Conservation (phyloP, 371 early-diverging fungal species). For the Antonospora locustae region DNA sequence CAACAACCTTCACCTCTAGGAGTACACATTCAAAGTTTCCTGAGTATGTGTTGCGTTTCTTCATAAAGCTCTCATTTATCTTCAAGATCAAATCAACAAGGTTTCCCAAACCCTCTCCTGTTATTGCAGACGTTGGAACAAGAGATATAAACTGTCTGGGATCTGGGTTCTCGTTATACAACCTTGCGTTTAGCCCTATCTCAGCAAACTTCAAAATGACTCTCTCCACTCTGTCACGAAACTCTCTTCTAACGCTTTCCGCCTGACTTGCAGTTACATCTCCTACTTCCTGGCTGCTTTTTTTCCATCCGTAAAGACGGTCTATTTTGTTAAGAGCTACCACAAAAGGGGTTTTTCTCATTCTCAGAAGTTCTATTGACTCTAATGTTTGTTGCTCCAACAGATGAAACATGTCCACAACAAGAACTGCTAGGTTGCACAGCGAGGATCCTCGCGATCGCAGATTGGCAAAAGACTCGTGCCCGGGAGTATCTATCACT, state of each 20-base stretch:
- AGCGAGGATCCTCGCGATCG: constrained; percentile 90
- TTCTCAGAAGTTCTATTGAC: constrained; percentile 75
- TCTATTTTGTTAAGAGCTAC: constrained; percentile 99
- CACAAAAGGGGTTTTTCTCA: constrained; percentile 92
- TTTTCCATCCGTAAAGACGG: constrained; percentile 85
- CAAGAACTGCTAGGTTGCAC: constrained; percentile 97
- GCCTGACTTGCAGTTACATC: constrained; percentile 65
- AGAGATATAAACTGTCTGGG: constrained; percentile 80
- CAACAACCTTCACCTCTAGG: constrained; percentile 96
- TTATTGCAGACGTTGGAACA: constrained; percentile 93
- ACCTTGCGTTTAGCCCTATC: constrained; percentile 80
- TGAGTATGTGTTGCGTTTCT: constrained; percentile 77
- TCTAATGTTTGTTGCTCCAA: constrained; percentile 96
- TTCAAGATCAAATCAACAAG: constrained; percentile 75
- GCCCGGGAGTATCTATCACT: constrained; percentile 98
- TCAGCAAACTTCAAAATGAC: constrained; percentile 79
- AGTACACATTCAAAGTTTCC: constrained; percentile 92
- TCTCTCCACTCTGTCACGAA: constrained; percentile 66
- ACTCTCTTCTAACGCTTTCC: constrained; percentile 66
- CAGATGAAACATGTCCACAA: constrained; percentile 98
- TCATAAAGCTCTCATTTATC: constrained; percentile 83
- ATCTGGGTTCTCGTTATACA: constrained; percentile 89
- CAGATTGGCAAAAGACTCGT: constrained; percentile 97
- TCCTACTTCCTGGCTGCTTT: constrained; percentile 67
- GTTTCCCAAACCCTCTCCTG: constrained; percentile 98